These are phyloP conservation scores for Amoebophrya sp. DNA, from an alignment of 169 alveolate species.

Conservation along the genomic window DNA sequence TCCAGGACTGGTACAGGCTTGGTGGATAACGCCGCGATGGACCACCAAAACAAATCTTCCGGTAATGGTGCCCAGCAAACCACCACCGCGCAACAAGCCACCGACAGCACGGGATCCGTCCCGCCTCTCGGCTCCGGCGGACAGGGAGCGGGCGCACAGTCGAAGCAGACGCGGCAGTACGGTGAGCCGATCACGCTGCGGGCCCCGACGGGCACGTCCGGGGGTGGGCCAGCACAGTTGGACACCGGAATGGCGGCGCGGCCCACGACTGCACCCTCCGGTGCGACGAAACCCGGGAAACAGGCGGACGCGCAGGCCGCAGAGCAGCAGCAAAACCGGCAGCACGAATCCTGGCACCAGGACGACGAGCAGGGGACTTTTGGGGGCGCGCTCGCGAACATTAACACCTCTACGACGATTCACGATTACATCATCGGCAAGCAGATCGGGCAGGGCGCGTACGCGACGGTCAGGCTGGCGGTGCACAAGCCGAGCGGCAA, in stretches of 20 bases:
- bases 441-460: conserved; percentile 71
- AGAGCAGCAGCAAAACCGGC: not conserved
- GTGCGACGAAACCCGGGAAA: not conserved
- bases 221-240: no score
- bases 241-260: not conserved
- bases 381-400: conserved; percentile 12
- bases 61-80: no score
- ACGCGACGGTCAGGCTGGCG: conserved; percentile 72
- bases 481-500: conserved; percentile 57
- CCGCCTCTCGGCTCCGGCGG: no score
- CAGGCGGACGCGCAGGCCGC: not conserved
- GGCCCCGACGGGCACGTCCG: not conserved
- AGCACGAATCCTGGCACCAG: not conserved
- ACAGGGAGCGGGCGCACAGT: no score
- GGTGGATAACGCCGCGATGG: no score
- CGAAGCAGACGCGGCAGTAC: no score
- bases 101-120: no score
- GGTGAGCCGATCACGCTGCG: conserved; percentile 4
- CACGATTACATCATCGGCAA: not conserved
- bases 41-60: no score
- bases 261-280: not conserved
- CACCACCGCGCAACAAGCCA: no score
- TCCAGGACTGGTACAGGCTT: no score
- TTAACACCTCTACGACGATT: not conserved
- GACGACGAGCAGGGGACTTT: no score